Percentiles rank a stretch among this genome's conserved stretches.
phyloP scores from a whole-genome alignment of 768 basidiomycete genomes.

The Cystofilobasidium bisporidii region DNA sequence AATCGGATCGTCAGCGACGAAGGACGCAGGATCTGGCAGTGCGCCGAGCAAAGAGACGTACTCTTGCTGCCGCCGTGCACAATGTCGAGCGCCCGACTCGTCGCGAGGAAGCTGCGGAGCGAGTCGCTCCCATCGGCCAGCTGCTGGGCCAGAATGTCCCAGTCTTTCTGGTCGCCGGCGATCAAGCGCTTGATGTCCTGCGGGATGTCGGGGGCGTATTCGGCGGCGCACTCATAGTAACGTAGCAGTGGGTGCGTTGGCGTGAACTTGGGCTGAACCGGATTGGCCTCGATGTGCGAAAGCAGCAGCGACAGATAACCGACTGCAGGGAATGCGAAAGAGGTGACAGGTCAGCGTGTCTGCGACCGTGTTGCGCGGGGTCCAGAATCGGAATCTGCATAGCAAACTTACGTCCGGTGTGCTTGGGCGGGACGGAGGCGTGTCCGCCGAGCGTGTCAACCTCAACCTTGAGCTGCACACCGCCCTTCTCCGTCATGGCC shows the following conservation, averaged over 20 bases:
- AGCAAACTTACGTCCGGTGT: constrained; percentile 2
- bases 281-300: constrained; percentile 3
- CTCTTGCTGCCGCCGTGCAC: constrained; percentile 6
- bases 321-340: not conserved
- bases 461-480: not conserved
- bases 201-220: constrained; percentile 7
- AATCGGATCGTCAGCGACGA: no score
- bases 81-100: not conserved
- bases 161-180: not conserved
- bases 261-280: not conserved
- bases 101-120: constrained; percentile 1
- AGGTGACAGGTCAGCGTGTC: no score
- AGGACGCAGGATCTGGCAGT: no score
- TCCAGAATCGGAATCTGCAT: no score
- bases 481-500: constrained; percentile 12
- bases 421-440: constrained; percentile 2
- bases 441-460: constrained; percentile 4
- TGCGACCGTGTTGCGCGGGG: no score
- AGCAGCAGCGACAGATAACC: constrained; percentile 1
- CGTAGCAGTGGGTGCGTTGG: not conserved
- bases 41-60: no score
- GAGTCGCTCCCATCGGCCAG: not conserved
- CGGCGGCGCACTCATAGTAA: constrained; percentile 8
- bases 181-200: not conserved
- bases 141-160: not conserved